Evolutionary conservation across 2,329 filamentous ascomycete species (phyloP), one percentile per base, ranked within the genome.

Genomic region (Hypoxylon sp.): DNA sequence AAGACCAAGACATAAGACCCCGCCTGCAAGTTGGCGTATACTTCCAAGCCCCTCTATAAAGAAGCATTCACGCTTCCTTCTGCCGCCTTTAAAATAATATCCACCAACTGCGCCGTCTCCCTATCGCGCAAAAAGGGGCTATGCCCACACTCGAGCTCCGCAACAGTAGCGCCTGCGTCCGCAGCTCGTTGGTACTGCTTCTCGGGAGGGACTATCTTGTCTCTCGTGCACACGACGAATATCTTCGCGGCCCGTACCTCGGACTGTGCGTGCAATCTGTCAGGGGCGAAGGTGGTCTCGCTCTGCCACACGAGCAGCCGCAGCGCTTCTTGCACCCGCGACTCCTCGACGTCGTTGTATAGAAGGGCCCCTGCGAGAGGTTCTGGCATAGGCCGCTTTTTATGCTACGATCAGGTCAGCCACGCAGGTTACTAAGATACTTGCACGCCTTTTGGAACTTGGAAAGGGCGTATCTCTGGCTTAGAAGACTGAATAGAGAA

Each of bases 61-160:
- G 14, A 26, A 12, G 9, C 12, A 51, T 28, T 51, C 26, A 51
- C 7, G n/a, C n/a, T n/a, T 12, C 14, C 28, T 18, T 33, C n/a
- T 12, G 56, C 38, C 24, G 42, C 52, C 8, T 61, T 44, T 8
- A 20, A 45, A 3, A 65, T 57, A n/a, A 61, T 54, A 26, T 61
- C 49, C 5, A 65, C n/a, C 30, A 65, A 24, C n/a, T 24, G 8
- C 9, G n/a, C 48, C 5, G 36, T 65, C 24, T 58, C 53, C 42
- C 58, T 58, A 2, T 65, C 53, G 11, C 50, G 36, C 8, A 58
- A 36, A 16, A 65, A 65, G 1, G 63, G 63, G 24, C 57, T 65
- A n/a, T 61, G 53, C 7, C 48, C 52, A 14, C 57, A 65, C 7
- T 58, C 52, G 14, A 65, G 28, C 12, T 61, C 57, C 22, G 50